Evolutionary conservation across 805 yeast species (phyloP), one percentile per base, ranked within the genome.

Genomic region (Wickerhamiella allomyrinae): DNA sequence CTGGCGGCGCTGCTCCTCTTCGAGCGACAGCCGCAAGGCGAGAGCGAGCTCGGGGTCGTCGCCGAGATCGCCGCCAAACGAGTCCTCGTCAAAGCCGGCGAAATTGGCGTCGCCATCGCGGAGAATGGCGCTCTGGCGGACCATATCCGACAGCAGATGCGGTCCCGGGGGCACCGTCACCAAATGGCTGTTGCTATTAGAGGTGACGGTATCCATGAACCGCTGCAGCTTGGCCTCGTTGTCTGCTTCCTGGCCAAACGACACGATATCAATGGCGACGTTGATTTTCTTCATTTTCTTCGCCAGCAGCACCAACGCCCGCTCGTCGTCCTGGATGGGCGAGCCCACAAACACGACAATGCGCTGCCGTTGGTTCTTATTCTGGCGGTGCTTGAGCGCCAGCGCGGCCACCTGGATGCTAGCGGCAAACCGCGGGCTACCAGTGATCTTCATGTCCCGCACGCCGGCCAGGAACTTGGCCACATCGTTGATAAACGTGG

Each of bases 21-120:
- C 97, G 55, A 91, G 69, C 0, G 97, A 89, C 61, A 91, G 69
- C 58, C 97, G 77, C 55, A 91, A 73, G 1, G 97, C 98, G 69
- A 91, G 70, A 0, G 97, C 98, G 57, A 91, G 73, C 62, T 91
- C 98, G 24, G 97, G 97, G 55, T 91, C 98, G 76, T 85, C 80
- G 50, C 77, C 77, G 24, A 95, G 89, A 61, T 89, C 97, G 31
- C 74, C 74, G 41, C 78, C 80, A 55, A 79, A 70, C 39, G 66
- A 71, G 45, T 67, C 70, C 39, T 54, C 60, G 23, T 48, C 56
- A 19, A 46, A 50, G 15, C 68, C 73, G n/a, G 58, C 67, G 13
- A 57, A 63, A 29, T 63, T 62, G 13, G 66, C 69, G 36, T 70
- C 66, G 33, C 44, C 44, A 22, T 42, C 50, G 14, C 39, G 33